These are phyloP conservation scores for Pichia sporocuriosa DNA, from an alignment of 805 yeast species.

Conservation along the genomic window DNA sequence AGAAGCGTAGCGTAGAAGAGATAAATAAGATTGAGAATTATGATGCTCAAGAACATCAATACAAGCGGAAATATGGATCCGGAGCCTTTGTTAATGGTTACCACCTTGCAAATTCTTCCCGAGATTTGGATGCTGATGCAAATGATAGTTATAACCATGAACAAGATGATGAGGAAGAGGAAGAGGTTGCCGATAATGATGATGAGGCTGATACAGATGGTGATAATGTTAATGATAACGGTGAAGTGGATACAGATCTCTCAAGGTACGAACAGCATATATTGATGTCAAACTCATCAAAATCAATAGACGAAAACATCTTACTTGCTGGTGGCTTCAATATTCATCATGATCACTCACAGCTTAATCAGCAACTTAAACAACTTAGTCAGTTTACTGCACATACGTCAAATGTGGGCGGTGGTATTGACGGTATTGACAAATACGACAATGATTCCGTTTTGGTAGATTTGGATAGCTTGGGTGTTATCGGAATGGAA, in stretches of 20 bases:
- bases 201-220: not conserved
- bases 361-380: constrained; percentile 26
- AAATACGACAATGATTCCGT: constrained; percentile 9
- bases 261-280: not conserved
- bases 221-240: not conserved
- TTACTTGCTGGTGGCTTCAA: constrained; percentile 5
- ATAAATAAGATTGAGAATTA: too few relatives aligned
- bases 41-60: too few relatives aligned
- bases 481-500: constrained; percentile 1
- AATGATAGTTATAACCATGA: not conserved
- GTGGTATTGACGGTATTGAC: constrained; percentile 6
- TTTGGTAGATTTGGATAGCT: constrained; percentile 3
- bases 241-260: not conserved
- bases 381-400: constrained; percentile 16
- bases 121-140: not conserved
- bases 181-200: not conserved
- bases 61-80: too few relatives aligned
- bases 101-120: too few relatives aligned
- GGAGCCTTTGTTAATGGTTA: too few relatives aligned
- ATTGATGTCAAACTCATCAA: not conserved
- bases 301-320: constrained; percentile 1
- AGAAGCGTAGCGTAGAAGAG: too few relatives aligned
- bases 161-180: not conserved
- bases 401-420: not conserved
- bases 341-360: constrained; percentile 25